Base-by-base conservation (phyloP, 176 grass and related monocot species). In the Cymbopogon citratus region DNA sequence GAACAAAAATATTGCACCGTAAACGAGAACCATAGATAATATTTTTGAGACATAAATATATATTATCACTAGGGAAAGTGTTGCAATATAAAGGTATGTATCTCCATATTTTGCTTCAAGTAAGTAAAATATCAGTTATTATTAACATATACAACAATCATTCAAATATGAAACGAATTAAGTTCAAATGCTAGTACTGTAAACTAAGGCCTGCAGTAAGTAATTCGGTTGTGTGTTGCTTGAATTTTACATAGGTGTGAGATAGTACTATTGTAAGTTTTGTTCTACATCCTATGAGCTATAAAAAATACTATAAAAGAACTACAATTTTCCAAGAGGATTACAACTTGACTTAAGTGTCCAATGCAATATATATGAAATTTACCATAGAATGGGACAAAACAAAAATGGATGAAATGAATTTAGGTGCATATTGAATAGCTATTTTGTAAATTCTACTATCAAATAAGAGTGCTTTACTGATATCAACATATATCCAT, bases 261-360 rank as follows among this genome's bases (percentile, higher is more conserved):
- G n/a, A 54, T 9, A 9, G 19, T 56, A 56, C 19, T 0, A n/a
- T n/a, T n/a, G 9, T n/a, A 56, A 3, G 19, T n/a, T n/a, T n/a
- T 56, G 19, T n/a, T 56, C 3, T 9, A 57, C 0, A 0, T 3
- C 9, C 0, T 10, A 9, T 23, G 54, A 0, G 1, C 9, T 12
- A 24, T 23, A 7, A 60, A 60, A 60, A 8, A 11, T 25, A 5
- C 21, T 59, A 24, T 0, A 59, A 59, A 4, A 4, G 1, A 60
- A 60, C 8, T 11, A 0, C 1, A 56, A 9, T 56, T 56, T 56
- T n/a, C 19, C 1, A 24, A 59, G 21, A 24, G 21, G n/a, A 59
- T 59, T 59, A 60, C n/a, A 10, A 57, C 52, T n/a, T n/a, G 2
- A 60, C 56, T 25, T 25, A 21, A 2, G n/a, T 0, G 0, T 60